Base-by-base conservation (phyloP, 1,284 basidiomycete species). In the Anthracocystis setariae region DNA sequence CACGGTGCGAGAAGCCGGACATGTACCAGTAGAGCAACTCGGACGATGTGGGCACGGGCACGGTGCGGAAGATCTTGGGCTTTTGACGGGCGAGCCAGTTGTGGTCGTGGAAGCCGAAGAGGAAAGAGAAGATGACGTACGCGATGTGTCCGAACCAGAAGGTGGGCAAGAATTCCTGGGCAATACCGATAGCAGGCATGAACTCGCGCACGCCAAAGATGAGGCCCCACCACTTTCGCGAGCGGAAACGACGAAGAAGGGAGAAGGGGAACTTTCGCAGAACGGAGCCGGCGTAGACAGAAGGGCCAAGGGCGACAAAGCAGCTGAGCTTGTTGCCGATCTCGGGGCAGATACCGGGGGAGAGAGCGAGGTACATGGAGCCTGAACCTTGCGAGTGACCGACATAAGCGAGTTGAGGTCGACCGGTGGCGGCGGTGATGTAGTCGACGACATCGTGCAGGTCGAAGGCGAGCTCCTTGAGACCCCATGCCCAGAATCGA, bases 11-110 rank as follows among this genome's bases (percentile, higher is more conserved):
- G 61, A 81, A 82, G 38, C 66, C 71, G 17, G 71, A 69, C 76
- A 82, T 81, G 76, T 81, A 82, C 69, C 74, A 82, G 73, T 82
- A 81, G 51, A 82, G 74, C 32, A 82, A 65, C 62, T 82, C 81
- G 24, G 74, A 74, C 20, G 77, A 79, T 17, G 81, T 82, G 8
- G 66, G 54, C 13, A 80, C 57, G 42, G 79, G 78, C 17, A 79
- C 66, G 12, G 78, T 56, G 17, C 81, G 74, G 71, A 82, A 82
- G 21, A 82, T 72, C 74, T 82, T 82, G 53, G 78, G 78, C 53
- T 80, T 81, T 57, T 81, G 77, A 50, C 81, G 79, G 8, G 60
- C 45, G 37, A 79, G 46, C 79, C 76, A 80, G 60, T 79, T 80
- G 73, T 77, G 77, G 54, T 80, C 79, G 63, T 81, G 74, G 71